Conservation (phyloP, 345 rosid species). For the Eucalyptus pumila region DNA sequence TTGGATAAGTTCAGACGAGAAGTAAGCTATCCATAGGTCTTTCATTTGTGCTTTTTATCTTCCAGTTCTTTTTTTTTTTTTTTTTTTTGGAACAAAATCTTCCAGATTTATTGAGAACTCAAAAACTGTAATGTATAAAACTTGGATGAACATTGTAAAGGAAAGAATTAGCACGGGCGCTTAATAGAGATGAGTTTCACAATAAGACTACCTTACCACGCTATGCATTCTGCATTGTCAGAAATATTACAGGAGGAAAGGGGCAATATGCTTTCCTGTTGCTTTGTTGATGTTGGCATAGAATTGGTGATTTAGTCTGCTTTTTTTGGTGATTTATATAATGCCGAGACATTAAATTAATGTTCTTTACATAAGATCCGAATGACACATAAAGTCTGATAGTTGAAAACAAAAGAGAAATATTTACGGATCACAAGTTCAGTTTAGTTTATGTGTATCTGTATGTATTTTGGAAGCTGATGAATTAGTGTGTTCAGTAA, state of each 20-base stretch:
- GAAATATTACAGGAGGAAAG: too few relatives aligned
- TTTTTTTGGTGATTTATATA: neutral
- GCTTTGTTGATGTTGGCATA: neutral
- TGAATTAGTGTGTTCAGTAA: too few relatives aligned
- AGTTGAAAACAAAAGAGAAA: too few relatives aligned
- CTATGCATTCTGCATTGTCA: too few relatives aligned
- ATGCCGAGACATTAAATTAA: neutral
- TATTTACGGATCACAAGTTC: too few relatives aligned
- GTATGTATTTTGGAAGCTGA: too few relatives aligned
- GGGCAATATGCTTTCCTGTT: neutral
- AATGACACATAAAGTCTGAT: neutral
- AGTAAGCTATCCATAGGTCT: slow-evolving; percentile 39
- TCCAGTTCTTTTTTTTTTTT: neutral
- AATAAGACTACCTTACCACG: too few relatives aligned
- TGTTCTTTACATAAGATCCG: neutral
- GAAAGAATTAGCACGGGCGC: too few relatives aligned
- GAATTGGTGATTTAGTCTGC: neutral
- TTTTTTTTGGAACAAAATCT: neutral
- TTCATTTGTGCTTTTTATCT: neutral
- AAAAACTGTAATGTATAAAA: neutral
- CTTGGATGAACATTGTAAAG: neutral
- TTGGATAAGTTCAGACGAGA: slow-evolving; percentile 92
- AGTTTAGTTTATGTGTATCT: too few relatives aligned
- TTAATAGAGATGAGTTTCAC: too few relatives aligned
- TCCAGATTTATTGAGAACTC: neutral